These are phyloP conservation scores for Adansonia madagascariensis DNA, from an alignment of 441 rosid species.

Conservation along the genomic window DNA sequence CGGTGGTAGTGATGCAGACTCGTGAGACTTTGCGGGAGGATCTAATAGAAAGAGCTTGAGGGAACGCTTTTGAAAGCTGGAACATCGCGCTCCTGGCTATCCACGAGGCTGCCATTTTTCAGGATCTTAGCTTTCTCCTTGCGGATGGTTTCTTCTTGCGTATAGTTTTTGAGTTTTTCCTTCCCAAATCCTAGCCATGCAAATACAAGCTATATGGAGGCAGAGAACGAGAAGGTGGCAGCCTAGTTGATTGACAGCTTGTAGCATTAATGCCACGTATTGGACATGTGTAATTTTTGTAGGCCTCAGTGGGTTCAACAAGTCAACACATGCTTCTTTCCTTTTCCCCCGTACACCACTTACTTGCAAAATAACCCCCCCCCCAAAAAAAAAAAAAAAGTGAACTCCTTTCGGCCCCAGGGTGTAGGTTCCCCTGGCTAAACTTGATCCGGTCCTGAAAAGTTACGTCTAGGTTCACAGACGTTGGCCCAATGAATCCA, in stretches of 20 bases:
- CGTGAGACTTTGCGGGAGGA: slow-evolving; percentile 46
- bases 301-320: not conserved
- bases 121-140: not conserved
- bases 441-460: not conserved
- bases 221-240: slow-evolving; percentile 39
- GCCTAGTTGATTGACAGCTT: slow-evolving; percentile 40
- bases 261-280: slow-evolving; percentile 42
- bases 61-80: slow-evolving; percentile 50
- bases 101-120: slow-evolving; percentile 53
- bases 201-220: slow-evolving; percentile 27
- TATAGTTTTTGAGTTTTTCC: slow-evolving; percentile 6
- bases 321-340: not conserved
- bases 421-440: not conserved
- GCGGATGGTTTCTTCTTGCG: not conserved
- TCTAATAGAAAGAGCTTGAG: slow-evolving; percentile 33
- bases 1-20: slow-evolving; percentile 58
- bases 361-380: too few species aligned
- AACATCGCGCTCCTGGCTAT: slow-evolving; percentile 43
- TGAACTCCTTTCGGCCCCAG: not conserved
- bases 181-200: slow-evolving; percentile 13
- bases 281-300: not conserved
- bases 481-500: not conserved
- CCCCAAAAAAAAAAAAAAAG: too few species aligned
- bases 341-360: not conserved
- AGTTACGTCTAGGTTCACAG: not conserved